Evolutionary conservation across 148 eudicot genomes (phyloP).

Genomic region (Rhododendron williamsianum): DNA sequence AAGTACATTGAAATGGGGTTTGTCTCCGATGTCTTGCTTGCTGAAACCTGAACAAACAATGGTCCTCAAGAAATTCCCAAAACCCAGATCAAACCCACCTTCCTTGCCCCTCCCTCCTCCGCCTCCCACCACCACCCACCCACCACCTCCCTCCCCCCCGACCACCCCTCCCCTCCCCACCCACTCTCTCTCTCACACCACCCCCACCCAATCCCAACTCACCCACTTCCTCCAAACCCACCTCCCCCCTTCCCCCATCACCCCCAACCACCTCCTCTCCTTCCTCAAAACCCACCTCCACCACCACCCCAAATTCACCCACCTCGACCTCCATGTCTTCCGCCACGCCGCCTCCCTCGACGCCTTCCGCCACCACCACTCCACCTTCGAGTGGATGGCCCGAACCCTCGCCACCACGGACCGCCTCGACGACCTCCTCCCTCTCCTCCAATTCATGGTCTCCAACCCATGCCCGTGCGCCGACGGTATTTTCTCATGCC

Average conservation of each 20-base stretch:
- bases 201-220: slow-evolving; percentile 46
- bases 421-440: slow-evolving; percentile 51
- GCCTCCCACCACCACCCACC: not conserved
- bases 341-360: slow-evolving; percentile 62
- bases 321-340: slow-evolving; percentile 76
- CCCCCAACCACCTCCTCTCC: slow-evolving; percentile 58
- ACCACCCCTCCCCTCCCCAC: slow-evolving; percentile 16
- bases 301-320: slow-evolving; percentile 70
- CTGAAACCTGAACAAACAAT: not conserved
- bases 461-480: slow-evolving; percentile 86
- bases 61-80: slow-evolving; percentile 24
- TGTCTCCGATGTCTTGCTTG: no score
- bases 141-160: slow-evolving; percentile 12
- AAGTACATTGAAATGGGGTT: no score
- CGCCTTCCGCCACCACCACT: slow-evolving; percentile 79
- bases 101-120: not conserved
- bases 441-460: slow-evolving; percentile 48
- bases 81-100: slow-evolving; percentile 13
- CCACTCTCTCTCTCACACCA: slow-evolving; percentile 34
- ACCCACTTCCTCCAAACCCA: slow-evolving; percentile 50
- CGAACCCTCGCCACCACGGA: slow-evolving; percentile 63
- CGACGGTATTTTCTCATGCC: slow-evolving; percentile 83
- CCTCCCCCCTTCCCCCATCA: slow-evolving; percentile 43
- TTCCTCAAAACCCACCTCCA: slow-evolving; percentile 72
- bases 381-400: slow-evolving; percentile 76